Evolutionary conservation across 2,329 filamentous ascomycete genomes (phyloP), one percentile per base, ranked within the genome.

Genomic region (Colletotrichum orbiculare): DNA sequence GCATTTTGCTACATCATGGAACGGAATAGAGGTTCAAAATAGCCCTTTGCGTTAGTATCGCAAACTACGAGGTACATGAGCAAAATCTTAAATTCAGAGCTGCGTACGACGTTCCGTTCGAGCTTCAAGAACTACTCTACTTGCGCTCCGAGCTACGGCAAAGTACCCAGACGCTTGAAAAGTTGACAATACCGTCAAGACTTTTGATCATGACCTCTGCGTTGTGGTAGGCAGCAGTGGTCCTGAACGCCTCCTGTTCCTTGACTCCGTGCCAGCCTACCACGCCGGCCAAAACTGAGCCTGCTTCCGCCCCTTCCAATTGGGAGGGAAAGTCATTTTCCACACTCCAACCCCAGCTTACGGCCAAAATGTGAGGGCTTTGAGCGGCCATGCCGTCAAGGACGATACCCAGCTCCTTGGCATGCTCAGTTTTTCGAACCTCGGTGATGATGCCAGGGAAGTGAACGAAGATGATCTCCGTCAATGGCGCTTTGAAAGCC

Each of bases 401-500:
- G 2, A 12, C 8, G 6, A 7, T 13, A 6, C 39, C 13, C 76
- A 60, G 48, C 6, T 69, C 58, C 37, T 59, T n/a, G 11, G 48
- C 34, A 7, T 67, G 4, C 6, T 13, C 13, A 2, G 41, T 47
- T 39, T 58, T 68, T 2, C 35, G 41, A 3, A 39, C 60, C 6
- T 12, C 6, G 1, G 67, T 33, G 8, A 56, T 56, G 43, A 63
- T 64, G 0, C 63, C n/a, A 3, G 69, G 48, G 34, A 65, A 71
- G 50, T 65, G 69, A 13, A 56, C 49, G 11, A 68, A 33, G 15
- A 67, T 50, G 12, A 68, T 35, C 43, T 70, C 69, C 2, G 64
- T 69, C 39, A 68, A 56, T 7, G 67, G 61, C 11, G 70, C 63
- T 52, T 53, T 65, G 13, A 72, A 43, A 17, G 59, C 65, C 4